Conservation (phyloP, 306 rosid species). For the Elaeagnus macrophylla region DNA sequence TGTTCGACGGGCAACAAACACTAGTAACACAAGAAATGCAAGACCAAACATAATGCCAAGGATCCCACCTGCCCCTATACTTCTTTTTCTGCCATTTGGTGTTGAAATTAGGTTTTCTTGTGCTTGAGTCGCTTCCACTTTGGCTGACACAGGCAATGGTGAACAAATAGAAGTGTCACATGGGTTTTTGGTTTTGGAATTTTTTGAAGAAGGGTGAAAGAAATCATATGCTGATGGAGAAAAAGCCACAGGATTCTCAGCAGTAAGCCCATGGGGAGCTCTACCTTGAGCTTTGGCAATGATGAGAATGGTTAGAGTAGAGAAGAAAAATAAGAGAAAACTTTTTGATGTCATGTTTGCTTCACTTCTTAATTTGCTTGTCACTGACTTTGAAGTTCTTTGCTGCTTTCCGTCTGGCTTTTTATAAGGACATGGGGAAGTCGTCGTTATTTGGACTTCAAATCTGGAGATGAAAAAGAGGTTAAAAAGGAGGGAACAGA, state of each 20-base stretch:
- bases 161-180: constrained; percentile 56
- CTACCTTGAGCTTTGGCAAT: constrained; percentile 53
- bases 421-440: constrained; percentile 45
- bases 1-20: constrained; percentile 38
- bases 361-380: neutral
- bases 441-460: constrained; percentile 56
- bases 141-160: constrained; percentile 71
- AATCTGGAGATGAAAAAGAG: constrained; percentile 37
- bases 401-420: constrained; percentile 23
- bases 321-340: constrained; percentile 32
- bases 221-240: constrained; percentile 78
- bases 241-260: constrained; percentile 44
- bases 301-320: constrained; percentile 36
- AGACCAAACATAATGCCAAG: constrained; percentile 55
- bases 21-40: constrained; percentile 47
- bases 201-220: constrained; percentile 54
- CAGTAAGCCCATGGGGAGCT: constrained; percentile 75
- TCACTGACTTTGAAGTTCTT: neutral
- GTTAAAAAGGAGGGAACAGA: constrained; percentile 37
- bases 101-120: constrained; percentile 35
- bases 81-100: constrained; percentile 14
- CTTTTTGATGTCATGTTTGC: constrained; percentile 28
- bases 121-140: constrained; percentile 44
- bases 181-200: constrained; percentile 33
- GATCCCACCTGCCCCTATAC: constrained; percentile 43